phyloP scores from a whole-genome alignment of 805 yeast genomes.

The Cyberlindnera samutprakarnensis region DNA sequence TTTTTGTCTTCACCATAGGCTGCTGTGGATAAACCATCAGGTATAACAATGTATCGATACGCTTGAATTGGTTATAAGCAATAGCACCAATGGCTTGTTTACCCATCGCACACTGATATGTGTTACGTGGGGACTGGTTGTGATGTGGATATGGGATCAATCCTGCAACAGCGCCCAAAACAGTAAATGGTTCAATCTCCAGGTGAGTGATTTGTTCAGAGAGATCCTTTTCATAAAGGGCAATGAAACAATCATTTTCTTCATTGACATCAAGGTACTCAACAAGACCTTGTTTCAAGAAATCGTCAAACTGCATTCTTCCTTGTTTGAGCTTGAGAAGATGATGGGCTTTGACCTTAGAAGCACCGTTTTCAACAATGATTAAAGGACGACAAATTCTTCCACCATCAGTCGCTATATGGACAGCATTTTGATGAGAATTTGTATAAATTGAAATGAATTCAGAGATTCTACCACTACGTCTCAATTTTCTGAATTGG shows the following conservation, averaged over 20 bases:
- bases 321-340: conserved; percentile 56
- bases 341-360: conserved; percentile 70
- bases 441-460: conserved; percentile 89
- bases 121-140: conserved; percentile 87
- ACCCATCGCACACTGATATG: conserved; percentile 96
- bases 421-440: conserved; percentile 86
- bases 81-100: conserved; percentile 99
- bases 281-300: conserved; percentile 76
- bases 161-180: conserved; percentile 89
- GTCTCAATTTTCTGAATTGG: conserved; percentile 71
- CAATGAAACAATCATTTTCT: conserved; percentile 90
- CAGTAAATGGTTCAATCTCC: conserved; percentile 93
- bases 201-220: conserved; percentile 65
- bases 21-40: conserved; percentile 99
- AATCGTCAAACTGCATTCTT: conserved; percentile 83
- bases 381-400: conserved; percentile 95
- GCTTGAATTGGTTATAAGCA: conserved; percentile 91
- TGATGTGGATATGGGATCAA: conserved; percentile 90
- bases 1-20: conserved; percentile 97
- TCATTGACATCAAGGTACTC: conserved; percentile 97
- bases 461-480: conserved; percentile 80
- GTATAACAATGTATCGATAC: conserved; percentile 90
- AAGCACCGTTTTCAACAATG: conserved; percentile 65
- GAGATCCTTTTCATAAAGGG: conserved; percentile 71
- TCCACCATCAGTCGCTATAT: conserved; percentile 98